Evolutionary conservation across 1,139 yeast genomes (phyloP), one percentile per base, ranked within the genome.

Genomic region (Protomyces inundatus): DNA sequence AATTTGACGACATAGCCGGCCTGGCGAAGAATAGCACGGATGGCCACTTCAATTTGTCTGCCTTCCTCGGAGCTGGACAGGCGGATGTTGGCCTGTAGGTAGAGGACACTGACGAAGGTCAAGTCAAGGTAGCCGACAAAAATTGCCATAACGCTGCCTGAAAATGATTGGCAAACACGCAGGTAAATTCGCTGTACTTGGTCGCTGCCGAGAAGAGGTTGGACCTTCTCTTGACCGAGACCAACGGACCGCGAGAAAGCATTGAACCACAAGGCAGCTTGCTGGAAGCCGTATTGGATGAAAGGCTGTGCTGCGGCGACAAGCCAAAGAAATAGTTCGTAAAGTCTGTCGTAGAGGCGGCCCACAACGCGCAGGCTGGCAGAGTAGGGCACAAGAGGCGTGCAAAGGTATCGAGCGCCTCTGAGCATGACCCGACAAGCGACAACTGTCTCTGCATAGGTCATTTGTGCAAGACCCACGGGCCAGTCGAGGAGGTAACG

Each of bases 1-100:
- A 91, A 61, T 39, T 91, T 91, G 30, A 86, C 72, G 1, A 95
- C 85, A 32, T 82, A 81, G 45, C 79, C 79, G 7, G 85, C 68
- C 60, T 74, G 76, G 23, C 62, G 55, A 30, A 69, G 54, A 4
- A 60, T 46, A 16, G 69, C 70, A 14, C 65, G 64, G 7, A 69
- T 32, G 30, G 61, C 59, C 16, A 62, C 64, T 45, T 68, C 70
- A n/a, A 67, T 16, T 10, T 59, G 65, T 10, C 65, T 46, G 30
- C 67, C 65, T 34, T 55, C 55, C 35, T 68, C 56, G 30, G 62
- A 53, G 10, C 61, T 42, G 6, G 60, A 55, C 9, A 54, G 36
- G 35, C 54, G 52, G 36, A 55, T 61, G n/a, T 65, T 53, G 14
- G 55, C 63, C 32, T 65, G 54, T 34, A 69, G 55, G 52, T 69